Percentiles rank a stretch among this genome's conserved stretches.
These are phyloP conservation scores for Scutellaria baicalensis DNA, from an alignment of 257 asterid species.

Conservation along the genomic window DNA sequence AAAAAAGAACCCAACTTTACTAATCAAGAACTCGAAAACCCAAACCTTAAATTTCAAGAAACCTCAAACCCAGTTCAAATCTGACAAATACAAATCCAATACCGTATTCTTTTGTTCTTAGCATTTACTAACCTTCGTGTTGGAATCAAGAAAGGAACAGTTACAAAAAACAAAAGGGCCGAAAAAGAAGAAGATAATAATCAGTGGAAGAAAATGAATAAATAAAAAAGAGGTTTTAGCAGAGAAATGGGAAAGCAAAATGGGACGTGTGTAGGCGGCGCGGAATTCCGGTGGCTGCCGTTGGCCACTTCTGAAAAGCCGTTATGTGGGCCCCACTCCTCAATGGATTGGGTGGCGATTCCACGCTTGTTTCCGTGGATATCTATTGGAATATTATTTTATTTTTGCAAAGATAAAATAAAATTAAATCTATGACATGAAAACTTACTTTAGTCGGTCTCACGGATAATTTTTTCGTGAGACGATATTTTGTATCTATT, in stretches of 20 bases:
- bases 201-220: background rate
- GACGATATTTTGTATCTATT: too few species aligned
- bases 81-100: background rate
- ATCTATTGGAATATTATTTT: background rate
- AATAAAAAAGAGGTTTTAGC: background rate
- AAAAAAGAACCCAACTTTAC: background rate
- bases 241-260: conserved; percentile 6
- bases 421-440: too few species aligned
- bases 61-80: conserved; percentile 6
- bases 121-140: background rate
- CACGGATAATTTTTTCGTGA: too few species aligned
- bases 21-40: conserved; percentile 10
- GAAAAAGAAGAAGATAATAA: background rate
- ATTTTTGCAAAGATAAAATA: too few species aligned
- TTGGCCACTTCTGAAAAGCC: conserved; percentile 24
- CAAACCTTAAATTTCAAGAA: conserved; percentile 17
- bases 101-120: background rate
- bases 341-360: conserved; percentile 2
- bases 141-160: conserved; percentile 10
- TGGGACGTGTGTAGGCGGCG: conserved; percentile 27
- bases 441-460: too few species aligned
- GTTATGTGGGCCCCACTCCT: conserved; percentile 9
- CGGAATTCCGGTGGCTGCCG: conserved; percentile 29
- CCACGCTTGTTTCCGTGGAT: background rate
- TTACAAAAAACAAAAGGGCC: background rate